Percentiles rank a stretch among this genome's conserved stretches.
Evolutionary conservation across 2,329 filamentous ascomycete species (phyloP).

Genomic region (Colletotrichum musicola): DNA sequence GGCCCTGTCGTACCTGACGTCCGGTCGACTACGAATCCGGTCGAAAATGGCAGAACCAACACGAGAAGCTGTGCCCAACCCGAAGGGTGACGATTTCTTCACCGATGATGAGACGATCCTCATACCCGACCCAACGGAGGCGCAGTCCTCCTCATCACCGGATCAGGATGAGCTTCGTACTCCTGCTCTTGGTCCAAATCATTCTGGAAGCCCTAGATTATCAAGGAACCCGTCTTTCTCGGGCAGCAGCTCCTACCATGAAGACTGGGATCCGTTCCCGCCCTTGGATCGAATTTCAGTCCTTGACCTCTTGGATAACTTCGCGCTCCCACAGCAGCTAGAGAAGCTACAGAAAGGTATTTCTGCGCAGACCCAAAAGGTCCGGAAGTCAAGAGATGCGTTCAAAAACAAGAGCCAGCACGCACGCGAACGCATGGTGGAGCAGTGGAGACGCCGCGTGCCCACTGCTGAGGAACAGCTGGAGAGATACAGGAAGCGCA

Average conservation of each 20-base stretch:
- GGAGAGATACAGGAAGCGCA: constrained; percentile 88
- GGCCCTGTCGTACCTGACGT: not conserved
- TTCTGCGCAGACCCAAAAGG: constrained; percentile 85
- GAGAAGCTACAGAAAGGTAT: constrained; percentile 91
- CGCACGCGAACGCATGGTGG: constrained; percentile 90
- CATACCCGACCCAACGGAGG: constrained; percentile 57
- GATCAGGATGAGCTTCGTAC: constrained; percentile 62
- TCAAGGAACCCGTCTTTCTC: constrained; percentile 87
- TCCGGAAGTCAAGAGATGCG: constrained; percentile 84
- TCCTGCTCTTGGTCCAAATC: constrained; percentile 61
- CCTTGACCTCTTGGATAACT: constrained; percentile 94
- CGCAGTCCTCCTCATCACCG: constrained; percentile 56
- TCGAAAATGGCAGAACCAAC: constrained; percentile 47
- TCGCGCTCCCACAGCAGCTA: constrained; percentile 88
- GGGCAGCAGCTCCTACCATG: constrained; percentile 86
- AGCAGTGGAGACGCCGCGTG: constrained; percentile 89
- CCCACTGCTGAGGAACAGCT: constrained; percentile 93
- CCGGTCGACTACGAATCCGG: constrained; percentile 27
- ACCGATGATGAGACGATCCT: constrained; percentile 59
- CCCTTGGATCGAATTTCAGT: constrained; percentile 91
- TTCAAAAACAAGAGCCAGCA: constrained; percentile 80
- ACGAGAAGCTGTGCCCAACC: constrained; percentile 47
- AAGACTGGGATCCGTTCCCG: constrained; percentile 88
- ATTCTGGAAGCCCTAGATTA: constrained; percentile 66
- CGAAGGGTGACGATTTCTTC: constrained; percentile 53